These are phyloP conservation scores for Dothistroma pini DNA, from an alignment of 2,329 filamentous ascomycete species.

Conservation along the genomic window DNA sequence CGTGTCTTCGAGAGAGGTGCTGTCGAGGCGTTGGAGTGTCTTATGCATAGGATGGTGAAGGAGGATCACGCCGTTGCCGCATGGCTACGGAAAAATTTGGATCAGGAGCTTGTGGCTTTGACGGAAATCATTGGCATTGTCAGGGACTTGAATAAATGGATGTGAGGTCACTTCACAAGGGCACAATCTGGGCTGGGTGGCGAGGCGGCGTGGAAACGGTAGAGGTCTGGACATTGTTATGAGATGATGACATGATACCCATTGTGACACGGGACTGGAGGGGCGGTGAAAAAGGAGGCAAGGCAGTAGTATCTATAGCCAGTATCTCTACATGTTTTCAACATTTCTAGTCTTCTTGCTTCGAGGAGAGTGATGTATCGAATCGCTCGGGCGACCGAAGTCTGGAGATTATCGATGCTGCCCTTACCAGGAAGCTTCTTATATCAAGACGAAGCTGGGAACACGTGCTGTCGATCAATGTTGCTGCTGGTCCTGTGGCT, in stretches of 20 bases:
- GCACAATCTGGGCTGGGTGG: not conserved
- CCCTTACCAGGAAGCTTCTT: no score
- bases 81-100: constrained; percentile 34
- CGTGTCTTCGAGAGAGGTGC: constrained; percentile 33
- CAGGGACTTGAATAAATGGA: constrained; percentile 26
- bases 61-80: constrained; percentile 26
- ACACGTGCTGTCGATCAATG: no score
- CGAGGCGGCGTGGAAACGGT: not conserved
- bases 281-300: not conserved
- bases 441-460: no score
- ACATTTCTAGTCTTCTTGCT: no score
- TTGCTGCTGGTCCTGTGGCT: no score
- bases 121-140: constrained; percentile 24
- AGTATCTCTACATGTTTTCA: not conserved
- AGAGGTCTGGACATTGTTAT: not conserved
- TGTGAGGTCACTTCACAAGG: constrained; percentile 7
- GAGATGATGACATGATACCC: not conserved
- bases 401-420: no score
- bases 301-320: not conserved
- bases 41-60: constrained; percentile 22
- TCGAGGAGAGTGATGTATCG: no score
- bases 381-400: no score
- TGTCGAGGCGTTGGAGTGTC: constrained; percentile 16
- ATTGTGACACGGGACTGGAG: not conserved
- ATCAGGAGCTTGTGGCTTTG: constrained; percentile 24